Evolutionary conservation across 2,329 filamentous ascomycete species (phyloP), one percentile per base, ranked within the genome.

Genomic region (Clarireedia paspali): DNA sequence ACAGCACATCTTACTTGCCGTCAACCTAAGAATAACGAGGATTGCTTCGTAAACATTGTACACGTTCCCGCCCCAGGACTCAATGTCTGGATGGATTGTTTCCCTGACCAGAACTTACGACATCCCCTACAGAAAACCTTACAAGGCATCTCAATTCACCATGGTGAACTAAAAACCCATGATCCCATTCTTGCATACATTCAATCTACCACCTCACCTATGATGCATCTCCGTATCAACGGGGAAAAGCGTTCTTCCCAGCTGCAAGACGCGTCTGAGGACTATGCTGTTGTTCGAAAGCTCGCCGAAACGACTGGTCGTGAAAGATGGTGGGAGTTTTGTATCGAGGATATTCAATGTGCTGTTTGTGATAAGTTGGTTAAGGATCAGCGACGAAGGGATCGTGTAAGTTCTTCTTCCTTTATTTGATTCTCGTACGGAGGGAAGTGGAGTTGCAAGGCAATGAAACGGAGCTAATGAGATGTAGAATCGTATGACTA

Each of bases 311-410:
- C 34, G 2, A 26, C 36, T 1, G 46, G 17, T 9, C 5, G n/a
- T n/a, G 27, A 36, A 1, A 20, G 40, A 3, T 56, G 39, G 10
- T 58, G 52, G 52, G 48, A 46, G 1, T 56, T 58, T 12, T 39
- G 48, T 20, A 50, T 56, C 20, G 56, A 58, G 12, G 46, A 58
- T 56, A n/a, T 56, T 4, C 34, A 56, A 5, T 58, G 57, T 2
- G 20, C 24, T 1, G 17, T 15, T 6, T 58, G 57, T 23, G 30
- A 27, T 12, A 50, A 44, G 38, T 24, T 5, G 15, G 53, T 56
- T 14, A 49, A 44, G 0, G 49, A 56, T 5, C 49, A 47, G 17
- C 34, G 47, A 1, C n/a, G 46, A 1, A 45, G 53, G 20, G 53
- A 50, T 6, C 12, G 44, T 26, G 44, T 46, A 15, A 46, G 44